Evolutionary conservation across 83 land plant genomes (phyloP).

Genomic region (Thuja plicata): DNA sequence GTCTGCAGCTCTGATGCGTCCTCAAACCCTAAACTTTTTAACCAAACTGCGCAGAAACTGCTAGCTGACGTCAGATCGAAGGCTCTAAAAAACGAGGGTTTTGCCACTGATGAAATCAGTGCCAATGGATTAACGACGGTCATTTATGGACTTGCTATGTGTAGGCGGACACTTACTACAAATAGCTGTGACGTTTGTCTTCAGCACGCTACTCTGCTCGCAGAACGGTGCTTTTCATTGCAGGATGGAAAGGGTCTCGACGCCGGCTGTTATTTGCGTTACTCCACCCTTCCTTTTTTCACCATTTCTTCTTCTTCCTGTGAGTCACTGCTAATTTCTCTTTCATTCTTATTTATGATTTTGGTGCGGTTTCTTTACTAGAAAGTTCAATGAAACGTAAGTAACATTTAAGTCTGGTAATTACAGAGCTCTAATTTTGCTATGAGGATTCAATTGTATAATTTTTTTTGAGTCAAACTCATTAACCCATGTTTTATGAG

Average conservation of each 20-base stretch:
- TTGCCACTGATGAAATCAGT: neutral
- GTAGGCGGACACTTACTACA: neutral
- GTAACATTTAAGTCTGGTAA: too few relatives aligned
- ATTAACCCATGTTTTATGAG: too few relatives aligned
- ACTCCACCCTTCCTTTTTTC: slow-evolving; percentile 21
- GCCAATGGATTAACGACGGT: too few relatives aligned
- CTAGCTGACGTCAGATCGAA: neutral
- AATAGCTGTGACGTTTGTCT: neutral
- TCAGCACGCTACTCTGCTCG: neutral
- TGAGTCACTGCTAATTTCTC: too few relatives aligned
- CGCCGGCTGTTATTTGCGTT: slow-evolving; percentile 11
- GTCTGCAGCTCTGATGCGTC: neutral
- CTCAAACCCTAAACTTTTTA: neutral
- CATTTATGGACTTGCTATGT: neutral
- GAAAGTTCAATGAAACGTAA: too few relatives aligned
- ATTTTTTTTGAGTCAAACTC: too few relatives aligned
- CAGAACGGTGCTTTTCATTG: neutral
- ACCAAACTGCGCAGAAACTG: neutral
- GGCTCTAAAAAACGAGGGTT: neutral
- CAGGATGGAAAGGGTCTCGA: slow-evolving; percentile 2
- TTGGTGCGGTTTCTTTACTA: neutral
- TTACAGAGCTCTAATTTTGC: too few relatives aligned
- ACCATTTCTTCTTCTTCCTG: slow-evolving; percentile 23
- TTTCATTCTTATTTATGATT: neutral
- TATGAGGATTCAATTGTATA: too few relatives aligned